These are phyloP conservation scores for Dactylonectria estremocensis DNA, from an alignment of 2,329 filamentous ascomycete genomes.

Conservation along the genomic window DNA sequence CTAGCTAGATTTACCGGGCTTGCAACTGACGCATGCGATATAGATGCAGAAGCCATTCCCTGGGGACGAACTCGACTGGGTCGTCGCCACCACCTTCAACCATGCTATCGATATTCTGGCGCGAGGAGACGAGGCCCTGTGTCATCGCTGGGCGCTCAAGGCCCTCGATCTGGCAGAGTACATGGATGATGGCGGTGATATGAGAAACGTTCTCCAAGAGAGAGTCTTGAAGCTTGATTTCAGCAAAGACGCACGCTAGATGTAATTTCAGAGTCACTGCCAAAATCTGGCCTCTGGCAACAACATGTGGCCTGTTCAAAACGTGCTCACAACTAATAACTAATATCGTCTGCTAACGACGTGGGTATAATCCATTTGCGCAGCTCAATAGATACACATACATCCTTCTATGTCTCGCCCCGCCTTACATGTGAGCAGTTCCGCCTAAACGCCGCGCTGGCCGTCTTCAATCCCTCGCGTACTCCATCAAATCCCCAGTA, in stretches of 20 bases:
- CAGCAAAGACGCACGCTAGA: constrained; percentile 16
- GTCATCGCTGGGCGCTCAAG: constrained; percentile 74
- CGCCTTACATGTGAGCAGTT: neutral
- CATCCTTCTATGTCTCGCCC: neutral
- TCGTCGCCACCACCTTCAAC: constrained; percentile 80
- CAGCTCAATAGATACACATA: constrained; percentile 1
- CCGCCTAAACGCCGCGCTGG: constrained; percentile 5
- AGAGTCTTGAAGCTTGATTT: constrained; percentile 60
- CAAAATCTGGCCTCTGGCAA: too few relatives aligned
- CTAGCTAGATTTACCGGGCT: neutral
- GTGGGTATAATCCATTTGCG: constrained; percentile 1
- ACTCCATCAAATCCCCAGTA: neutral
- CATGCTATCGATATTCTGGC: constrained; percentile 78
- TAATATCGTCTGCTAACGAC: neutral
- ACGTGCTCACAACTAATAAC: neutral
- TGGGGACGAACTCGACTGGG: constrained; percentile 79
- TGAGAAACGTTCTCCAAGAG: constrained; percentile 62
- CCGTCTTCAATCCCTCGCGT: neutral
- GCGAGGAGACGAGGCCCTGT: constrained; percentile 66
- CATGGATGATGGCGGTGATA: constrained; percentile 66
- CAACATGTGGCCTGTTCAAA: neutral
- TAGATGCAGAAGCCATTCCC: constrained; percentile 69
- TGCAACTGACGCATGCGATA: constrained; percentile 19
- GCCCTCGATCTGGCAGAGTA: constrained; percentile 75
- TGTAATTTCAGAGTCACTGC: neutral